phyloP scores from a whole-genome alignment of 1,284 basidiomycete genomes.

The Cerrena zonata region DNA sequence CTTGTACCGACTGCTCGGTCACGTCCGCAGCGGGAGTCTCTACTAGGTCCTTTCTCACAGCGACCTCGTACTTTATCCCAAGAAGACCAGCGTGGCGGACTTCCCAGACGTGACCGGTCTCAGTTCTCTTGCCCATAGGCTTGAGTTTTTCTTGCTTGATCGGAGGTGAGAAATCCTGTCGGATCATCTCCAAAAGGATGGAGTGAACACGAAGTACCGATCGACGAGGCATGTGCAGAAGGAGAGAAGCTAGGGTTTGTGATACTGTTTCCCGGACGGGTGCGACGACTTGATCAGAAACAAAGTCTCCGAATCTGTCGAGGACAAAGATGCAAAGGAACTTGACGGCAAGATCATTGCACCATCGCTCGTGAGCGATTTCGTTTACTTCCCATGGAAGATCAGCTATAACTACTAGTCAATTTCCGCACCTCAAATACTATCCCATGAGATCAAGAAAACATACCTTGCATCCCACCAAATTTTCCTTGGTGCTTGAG shows the following conservation, averaged over 20 bases:
- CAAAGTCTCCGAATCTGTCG: conserved; percentile 96
- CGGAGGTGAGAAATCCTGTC: conserved; percentile 66
- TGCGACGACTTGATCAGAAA: conserved; percentile 93
- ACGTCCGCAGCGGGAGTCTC: conserved; percentile 28
- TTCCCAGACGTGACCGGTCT: conserved; percentile 85
- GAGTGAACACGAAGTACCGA: conserved; percentile 78
- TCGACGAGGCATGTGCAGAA: conserved; percentile 78
- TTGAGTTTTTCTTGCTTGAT: conserved; percentile 35
- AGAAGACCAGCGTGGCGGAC: conserved; percentile 94
- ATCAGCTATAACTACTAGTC: conserved; percentile 15
- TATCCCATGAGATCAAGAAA: background rate
- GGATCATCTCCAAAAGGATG: conserved; percentile 88
- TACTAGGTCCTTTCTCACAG: conserved; percentile 83
- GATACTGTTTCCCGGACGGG: conserved; percentile 96
- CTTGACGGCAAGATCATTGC: conserved; percentile 81
- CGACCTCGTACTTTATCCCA: conserved; percentile 96
- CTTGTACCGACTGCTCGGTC: conserved; percentile 17
- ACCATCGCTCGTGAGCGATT: conserved; percentile 76
- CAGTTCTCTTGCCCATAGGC: conserved; percentile 21
- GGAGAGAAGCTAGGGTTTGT: conserved; percentile 86
- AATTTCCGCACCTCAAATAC: background rate
- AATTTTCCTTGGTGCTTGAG: conserved; percentile 80
- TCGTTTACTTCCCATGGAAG: conserved; percentile 50
- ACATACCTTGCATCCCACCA: conserved; percentile 73
- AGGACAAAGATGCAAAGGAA: conserved; percentile 90